Conservation (phyloP, 495 filamentous ascomycete genomes). For the Jackrogersella minutella region DNA sequence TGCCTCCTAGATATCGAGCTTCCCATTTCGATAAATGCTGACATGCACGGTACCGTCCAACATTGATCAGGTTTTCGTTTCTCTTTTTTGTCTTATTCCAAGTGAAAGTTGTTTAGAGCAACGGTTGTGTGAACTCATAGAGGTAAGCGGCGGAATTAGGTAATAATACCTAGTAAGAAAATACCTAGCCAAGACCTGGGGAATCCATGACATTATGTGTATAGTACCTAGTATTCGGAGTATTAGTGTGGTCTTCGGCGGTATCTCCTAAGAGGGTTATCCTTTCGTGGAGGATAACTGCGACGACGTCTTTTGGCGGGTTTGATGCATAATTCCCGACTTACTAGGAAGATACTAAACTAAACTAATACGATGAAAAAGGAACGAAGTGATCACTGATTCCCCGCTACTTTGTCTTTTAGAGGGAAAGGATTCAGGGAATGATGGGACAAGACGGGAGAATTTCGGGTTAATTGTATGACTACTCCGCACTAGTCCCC, state of each 20-base stretch:
- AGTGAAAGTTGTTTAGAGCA: not conserved
- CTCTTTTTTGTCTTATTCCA: not conserved
- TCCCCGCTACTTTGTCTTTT: too few relatives aligned
- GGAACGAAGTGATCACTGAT: too few relatives aligned
- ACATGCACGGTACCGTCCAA: not conserved
- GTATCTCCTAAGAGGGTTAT: conserved; percentile 20
- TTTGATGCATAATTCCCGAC: not conserved
- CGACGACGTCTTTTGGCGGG: not conserved
- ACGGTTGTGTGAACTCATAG: not conserved
- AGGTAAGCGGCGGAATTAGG: not conserved
- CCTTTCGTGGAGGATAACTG: conserved; percentile 9
- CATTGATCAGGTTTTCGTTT: not conserved
- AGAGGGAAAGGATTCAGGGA: not conserved
- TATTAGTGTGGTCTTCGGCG: conserved; percentile 9
- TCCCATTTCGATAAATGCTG: not conserved
- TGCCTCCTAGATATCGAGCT: not conserved
- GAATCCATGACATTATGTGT: conserved; percentile 1
- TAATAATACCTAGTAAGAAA: not conserved
- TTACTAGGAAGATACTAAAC: not conserved
- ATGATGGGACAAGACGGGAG: not conserved
- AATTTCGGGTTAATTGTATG: not conserved
- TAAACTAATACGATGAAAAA: too few relatives aligned
- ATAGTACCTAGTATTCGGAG: not conserved
- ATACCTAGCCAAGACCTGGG: not conserved
- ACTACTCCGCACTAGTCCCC: not conserved